Base-by-base conservation (phyloP, 768 basidiomycete species). In the Russula emetica region DNA sequence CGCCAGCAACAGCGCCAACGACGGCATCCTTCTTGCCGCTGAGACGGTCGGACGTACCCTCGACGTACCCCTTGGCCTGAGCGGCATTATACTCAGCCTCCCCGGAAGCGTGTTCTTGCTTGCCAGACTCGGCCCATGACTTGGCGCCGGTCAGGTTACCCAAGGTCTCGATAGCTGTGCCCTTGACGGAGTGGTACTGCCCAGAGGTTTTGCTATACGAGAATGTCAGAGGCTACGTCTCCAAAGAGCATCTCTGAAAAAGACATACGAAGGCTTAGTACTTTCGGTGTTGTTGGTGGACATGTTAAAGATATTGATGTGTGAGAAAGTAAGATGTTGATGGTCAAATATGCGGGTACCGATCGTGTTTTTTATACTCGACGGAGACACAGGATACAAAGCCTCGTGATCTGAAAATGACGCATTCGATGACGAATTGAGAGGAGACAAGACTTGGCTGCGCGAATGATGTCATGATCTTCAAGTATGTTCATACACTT, bases 1-100 rank as follows among this genome's bases (percentile, higher is more conserved):
- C 85, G 30, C 83, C 85, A n/a, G 74, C 78, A 54, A 86, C 65
- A 11, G 84, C 81, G 38, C 84, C 84, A 40, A 82, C 74, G 36
- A 85, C 72, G 49, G 80, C 70, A 58, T 85, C 83, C 63, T 81
- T 79, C 72, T 82, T 82, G 45, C 84, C 84, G 2, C 66, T 71
- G 9, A 78, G 38, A 60, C 76, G 77, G 62, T 85, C 83, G 16
- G 70, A 9, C 0, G 72, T 71, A 26, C 84, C 84, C 56, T 85
- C 78, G 5, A 71, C 77, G 65, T 79, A 85, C n/a, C 76, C 79
- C 70, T 85, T 75, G 22, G 77, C 76, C 63, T 79, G 78, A 3
- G 81, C 80, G 20, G 77, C 75, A 53, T 77, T 78, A 70, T 78
- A 75, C 72, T 81, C 78, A 57, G 71, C 71, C 72, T 82, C 78